These are phyloP conservation scores for Zygosaccharomyces bisporus DNA, from an alignment of 805 yeast species.

Conservation along the genomic window DNA sequence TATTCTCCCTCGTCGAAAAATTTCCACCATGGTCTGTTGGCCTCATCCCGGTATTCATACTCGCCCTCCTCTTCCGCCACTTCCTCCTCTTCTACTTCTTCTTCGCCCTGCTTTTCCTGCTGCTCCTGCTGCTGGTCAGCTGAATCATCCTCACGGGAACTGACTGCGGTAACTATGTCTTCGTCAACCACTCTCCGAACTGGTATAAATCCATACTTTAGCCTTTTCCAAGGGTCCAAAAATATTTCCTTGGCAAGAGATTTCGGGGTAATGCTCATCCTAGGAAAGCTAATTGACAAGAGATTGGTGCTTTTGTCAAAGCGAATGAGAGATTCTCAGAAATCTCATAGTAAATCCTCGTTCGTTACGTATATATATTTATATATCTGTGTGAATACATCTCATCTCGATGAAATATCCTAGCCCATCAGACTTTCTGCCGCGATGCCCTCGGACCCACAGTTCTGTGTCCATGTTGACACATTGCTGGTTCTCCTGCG, in stretches of 20 bases:
- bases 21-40: conserved; percentile 50
- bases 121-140: background rate
- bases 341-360: too few relatives aligned
- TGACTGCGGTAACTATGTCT: background rate
- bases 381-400: background rate
- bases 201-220: conserved; percentile 37
- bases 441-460: background rate
- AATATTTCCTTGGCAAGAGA: conserved; percentile 19
- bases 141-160: background rate
- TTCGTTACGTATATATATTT: background rate
- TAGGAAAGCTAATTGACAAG: background rate
- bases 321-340: too few relatives aligned
- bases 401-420: too few relatives aligned
- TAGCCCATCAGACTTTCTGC: too few relatives aligned
- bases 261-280: background rate
- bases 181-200: conserved; percentile 31
- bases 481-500: background rate
- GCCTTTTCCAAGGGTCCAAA: conserved; percentile 31
- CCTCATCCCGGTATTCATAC: conserved; percentile 50
- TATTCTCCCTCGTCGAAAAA: conserved; percentile 64
- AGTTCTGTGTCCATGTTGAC: background rate
- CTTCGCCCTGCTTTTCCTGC: conserved; percentile 4
- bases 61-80: conserved; percentile 1
- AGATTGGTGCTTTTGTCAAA: background rate
- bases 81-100: conserved; percentile 3